Evolutionary conservation across 805 yeast genomes (phyloP), one percentile per base, ranked within the genome.

Genomic region (Candida ipomoeae): DNA sequence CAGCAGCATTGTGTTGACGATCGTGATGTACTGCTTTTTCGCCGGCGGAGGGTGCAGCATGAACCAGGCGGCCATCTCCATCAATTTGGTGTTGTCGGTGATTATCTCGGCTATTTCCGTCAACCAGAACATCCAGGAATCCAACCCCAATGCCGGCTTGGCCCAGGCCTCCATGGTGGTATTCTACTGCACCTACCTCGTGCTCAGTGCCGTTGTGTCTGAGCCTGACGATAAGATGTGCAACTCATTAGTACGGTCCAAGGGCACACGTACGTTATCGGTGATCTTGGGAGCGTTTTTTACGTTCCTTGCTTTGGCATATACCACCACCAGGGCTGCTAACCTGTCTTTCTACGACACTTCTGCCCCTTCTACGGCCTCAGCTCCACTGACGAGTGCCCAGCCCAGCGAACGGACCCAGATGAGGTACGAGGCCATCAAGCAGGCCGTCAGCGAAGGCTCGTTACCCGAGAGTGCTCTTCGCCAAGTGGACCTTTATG

Each of bases 161-260:
- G 97, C 99, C 3, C 99, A 94, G 71, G 79, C 96, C 10, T 90
- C 96, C 14, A 91, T 95, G 91, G 98, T 96, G 35, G 84, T 92
- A 11, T 79, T 90, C 20, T 94, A 94, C 68, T 89, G 98, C 67
- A 87, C 97, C 0, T 94, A 94, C 64, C 73, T 94, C 59, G 83
- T 90, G 2, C 81, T 94, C 74, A 84, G 94, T 52, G 99, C 98
- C 0, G 95, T 94, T 59, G 85, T 96, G 1, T 84, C 96, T 11
- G 98, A 92, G 67, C 99, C 99, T 0, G 99, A 94, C 69, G 98
- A 92, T 70, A 83, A 78, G 63, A 73, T 75, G 59, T 94, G 99
- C 68, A 94, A 94, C 65, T 99, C 99, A 11, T 74, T 94, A 54
- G 83, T 92, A 15, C 80, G 98, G 57, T 87, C 96, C 5, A 77